Percentiles rank a stretch among this genome's conserved stretches.
Evolutionary conservation across 176 grass and related monocot species (phyloP).

Genomic region (Cenchrus americanus): DNA sequence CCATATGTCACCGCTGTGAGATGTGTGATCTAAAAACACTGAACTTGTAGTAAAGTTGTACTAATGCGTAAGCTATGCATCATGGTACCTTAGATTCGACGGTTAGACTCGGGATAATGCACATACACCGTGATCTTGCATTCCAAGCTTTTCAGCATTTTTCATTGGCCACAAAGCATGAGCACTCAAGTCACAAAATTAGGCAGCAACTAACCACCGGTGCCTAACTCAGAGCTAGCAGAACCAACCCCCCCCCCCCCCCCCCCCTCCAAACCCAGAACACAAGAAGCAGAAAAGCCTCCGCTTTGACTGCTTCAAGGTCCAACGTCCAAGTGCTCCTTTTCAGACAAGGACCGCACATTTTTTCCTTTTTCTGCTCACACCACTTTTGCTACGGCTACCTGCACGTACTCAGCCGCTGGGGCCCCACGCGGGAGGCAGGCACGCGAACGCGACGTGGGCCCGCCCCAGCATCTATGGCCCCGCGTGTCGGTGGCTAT

Average conservation of each 20-base stretch:
- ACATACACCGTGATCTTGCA: neutral
- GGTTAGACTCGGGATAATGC: neutral
- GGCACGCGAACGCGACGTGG: neutral
- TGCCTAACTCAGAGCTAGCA: conserved; percentile 29
- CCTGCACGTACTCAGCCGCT: neutral
- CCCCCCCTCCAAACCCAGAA: neutral
- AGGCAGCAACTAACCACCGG: neutral
- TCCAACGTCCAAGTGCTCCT: neutral
- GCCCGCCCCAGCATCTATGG: neutral
- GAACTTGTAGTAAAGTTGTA: no score
- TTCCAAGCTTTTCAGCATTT: neutral
- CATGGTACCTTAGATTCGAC: neutral
- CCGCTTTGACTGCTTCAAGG: neutral
- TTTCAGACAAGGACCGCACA: neutral
- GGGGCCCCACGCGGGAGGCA: neutral
- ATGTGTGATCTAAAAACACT: no score
- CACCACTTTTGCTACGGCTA: neutral
- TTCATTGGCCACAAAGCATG: neutral
- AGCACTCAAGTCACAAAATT: neutral
- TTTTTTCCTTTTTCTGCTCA: neutral
- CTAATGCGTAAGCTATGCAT: no score
- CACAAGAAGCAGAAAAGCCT: neutral
- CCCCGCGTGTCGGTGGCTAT: neutral
- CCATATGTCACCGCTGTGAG: no score
- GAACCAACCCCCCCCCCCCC: no score